Base-by-base conservation (phyloP, 2,329 filamentous ascomycete species). In the Trichoderma sp. region DNA sequence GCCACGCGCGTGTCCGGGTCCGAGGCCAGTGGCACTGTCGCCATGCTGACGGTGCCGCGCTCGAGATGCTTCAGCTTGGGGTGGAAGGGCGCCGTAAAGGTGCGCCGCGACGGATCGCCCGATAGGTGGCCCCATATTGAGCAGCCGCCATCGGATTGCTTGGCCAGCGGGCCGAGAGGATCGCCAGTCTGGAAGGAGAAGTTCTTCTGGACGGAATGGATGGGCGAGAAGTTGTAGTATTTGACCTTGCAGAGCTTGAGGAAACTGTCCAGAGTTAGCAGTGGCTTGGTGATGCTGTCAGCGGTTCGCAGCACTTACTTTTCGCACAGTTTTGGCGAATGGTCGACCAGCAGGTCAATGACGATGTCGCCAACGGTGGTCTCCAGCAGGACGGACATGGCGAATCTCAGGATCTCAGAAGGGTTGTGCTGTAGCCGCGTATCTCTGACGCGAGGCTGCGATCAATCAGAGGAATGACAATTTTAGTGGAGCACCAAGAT, bases 171-270 rank as follows among this genome's bases (percentile, higher is more conserved):
- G 14, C 96, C 95, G 65, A 98, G 89, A 14, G 95, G 95, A 76
- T 98, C 96, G 78, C 95, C 95, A 37, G 93, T 96, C 81, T 98
- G 95, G 81, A 97, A 97, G 70, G 94, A 97, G 81, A 97, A 98
- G 81, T 93, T 90, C 79, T 95, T 96, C 78, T 97, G 96, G 46
- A 99, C 88, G 73, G 91, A 94, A 82, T 97, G 93, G 66, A 98
- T 83, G 30, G 95, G 96, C 6, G 94, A 90, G 80, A 96, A 98
- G 83, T 98, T 98, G 89, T 97, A 99, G 83, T 98, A 99, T 83
- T 97, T 99, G 81, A 94, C 85, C 83, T 98, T 98, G 88, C 96
- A 97, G 75, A 99, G 92, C 86, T 99, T 98, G 68, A 99, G 84
- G 80, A 99, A 98, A 86, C 93, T 96, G 80, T 83, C 71, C 1